Conservation (phyloP, 179 eudicot species). For the Beta lomatogona region DNA sequence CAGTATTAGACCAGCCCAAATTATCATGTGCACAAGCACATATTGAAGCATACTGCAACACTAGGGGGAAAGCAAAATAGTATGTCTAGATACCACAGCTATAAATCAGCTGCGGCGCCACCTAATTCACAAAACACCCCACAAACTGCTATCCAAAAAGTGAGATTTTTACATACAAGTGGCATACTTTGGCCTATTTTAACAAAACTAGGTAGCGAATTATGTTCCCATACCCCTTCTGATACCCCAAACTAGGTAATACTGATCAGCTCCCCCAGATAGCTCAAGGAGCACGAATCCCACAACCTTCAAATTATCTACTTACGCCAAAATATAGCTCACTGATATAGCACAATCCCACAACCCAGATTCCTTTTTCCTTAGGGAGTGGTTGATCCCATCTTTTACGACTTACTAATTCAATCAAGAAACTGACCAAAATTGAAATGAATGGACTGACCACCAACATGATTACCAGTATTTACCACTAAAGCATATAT, state of each 20-base stretch:
- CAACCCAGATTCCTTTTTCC: not conserved
- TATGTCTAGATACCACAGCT: not conserved
- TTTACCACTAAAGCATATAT: not conserved
- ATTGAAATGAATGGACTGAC: not conserved
- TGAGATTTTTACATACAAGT: no score
- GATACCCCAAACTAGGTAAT: no score
- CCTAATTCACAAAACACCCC: no score
- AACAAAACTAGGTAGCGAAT: no score
- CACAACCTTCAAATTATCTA: not conserved
- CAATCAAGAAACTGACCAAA: not conserved
- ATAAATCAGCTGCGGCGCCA: not conserved
- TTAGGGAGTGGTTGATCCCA: not conserved
- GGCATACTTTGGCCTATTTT: no score
- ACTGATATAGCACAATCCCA: not conserved
- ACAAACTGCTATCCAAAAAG: no score
- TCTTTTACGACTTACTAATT: not conserved
- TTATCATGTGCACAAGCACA: constrained; percentile 18
- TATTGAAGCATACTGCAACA: not conserved
- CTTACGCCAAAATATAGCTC: not conserved
- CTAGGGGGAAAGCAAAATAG: no score
- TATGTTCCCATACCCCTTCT: no score
- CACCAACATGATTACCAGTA: not conserved
- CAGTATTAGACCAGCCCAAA: not conserved
- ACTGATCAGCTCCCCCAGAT: not conserved
- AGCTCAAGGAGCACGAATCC: constrained; percentile 1